These are phyloP conservation scores for Stachybotrys elegans DNA, from an alignment of 2,329 filamentous ascomycete genomes.

Conservation along the genomic window DNA sequence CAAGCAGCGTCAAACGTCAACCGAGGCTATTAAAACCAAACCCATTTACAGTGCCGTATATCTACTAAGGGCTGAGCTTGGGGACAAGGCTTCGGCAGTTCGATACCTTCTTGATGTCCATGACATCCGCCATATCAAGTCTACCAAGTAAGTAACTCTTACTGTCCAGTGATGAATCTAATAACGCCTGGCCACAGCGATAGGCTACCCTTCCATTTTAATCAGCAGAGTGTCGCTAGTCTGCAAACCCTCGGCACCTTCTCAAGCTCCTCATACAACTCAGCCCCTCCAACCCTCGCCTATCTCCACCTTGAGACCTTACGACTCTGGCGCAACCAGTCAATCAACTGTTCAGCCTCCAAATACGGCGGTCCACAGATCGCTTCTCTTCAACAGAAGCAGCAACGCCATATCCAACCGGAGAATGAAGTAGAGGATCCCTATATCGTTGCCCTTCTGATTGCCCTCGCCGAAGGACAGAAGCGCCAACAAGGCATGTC, in stretches of 20 bases:
- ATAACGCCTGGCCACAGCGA: no score
- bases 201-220: neutral
- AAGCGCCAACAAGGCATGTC: no score
- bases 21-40: no score
- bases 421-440: no score
- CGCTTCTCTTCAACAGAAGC: constrained; percentile 1
- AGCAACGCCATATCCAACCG: constrained; percentile 6
- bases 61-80: neutral
- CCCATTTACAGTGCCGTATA: no score
- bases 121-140: neutral
- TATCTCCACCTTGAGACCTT: neutral
- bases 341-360: neutral
- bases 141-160: neutral
- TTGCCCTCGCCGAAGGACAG: no score
- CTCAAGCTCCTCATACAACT: no score
- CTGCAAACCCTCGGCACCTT: neutral
- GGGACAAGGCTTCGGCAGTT: neutral
- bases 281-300: neutral
- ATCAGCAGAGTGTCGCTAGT: neutral
- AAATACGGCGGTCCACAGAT: neutral
- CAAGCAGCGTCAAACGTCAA: neutral
- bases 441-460: no score
- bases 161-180: neutral
- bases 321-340: neutral
- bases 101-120: neutral